These are phyloP conservation scores for Kernera saxatilis DNA, from an alignment of 345 rosid species.

Conservation along the genomic window DNA sequence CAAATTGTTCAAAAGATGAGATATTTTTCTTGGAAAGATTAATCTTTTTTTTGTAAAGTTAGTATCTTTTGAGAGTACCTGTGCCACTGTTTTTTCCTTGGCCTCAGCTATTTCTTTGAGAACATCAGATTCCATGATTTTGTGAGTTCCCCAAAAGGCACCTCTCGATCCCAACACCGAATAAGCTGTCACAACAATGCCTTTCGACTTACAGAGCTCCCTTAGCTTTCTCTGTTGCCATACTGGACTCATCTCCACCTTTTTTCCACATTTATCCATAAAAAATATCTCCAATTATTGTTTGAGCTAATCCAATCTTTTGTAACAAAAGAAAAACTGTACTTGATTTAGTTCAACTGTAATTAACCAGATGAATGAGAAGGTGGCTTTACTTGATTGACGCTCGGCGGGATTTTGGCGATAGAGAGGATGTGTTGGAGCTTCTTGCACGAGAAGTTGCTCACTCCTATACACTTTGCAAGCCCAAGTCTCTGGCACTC, in stretches of 20 bases:
- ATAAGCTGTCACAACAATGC: slow-evolving; percentile 51
- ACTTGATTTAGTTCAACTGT: not conserved
- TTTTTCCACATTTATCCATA: slow-evolving; percentile 14
- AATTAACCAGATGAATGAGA: not conserved
- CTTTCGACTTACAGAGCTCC: slow-evolving; percentile 53
- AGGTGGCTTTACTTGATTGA: slow-evolving; percentile 53
- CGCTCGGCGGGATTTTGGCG: slow-evolving; percentile 69
- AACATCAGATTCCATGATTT: slow-evolving; percentile 55
- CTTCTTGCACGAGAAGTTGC: slow-evolving; percentile 79
- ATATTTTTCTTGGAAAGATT: too few relatives aligned
- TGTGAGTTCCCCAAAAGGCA: slow-evolving; percentile 58
- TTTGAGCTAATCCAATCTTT: not conserved
- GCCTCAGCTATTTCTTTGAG: slow-evolving; percentile 58
- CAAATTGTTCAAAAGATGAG: too few relatives aligned
- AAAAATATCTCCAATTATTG: not conserved
- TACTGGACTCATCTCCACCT: slow-evolving; percentile 86
- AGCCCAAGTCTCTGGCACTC: slow-evolving; percentile 61
- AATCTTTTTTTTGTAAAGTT: too few relatives aligned
- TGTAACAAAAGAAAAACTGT: not conserved
- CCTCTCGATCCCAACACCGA: slow-evolving; percentile 63
- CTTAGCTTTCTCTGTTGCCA: slow-evolving; percentile 73
- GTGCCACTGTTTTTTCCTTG: slow-evolving; percentile 68
- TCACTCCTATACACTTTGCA: slow-evolving; percentile 70
- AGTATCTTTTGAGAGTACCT: slow-evolving; percentile 34
- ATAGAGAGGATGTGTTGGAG: slow-evolving; percentile 47